Percentiles rank a stretch among this genome's conserved stretches.
Conservation (phyloP, 2,329 filamentous ascomycete species). For the Fonsecaea nubica region DNA sequence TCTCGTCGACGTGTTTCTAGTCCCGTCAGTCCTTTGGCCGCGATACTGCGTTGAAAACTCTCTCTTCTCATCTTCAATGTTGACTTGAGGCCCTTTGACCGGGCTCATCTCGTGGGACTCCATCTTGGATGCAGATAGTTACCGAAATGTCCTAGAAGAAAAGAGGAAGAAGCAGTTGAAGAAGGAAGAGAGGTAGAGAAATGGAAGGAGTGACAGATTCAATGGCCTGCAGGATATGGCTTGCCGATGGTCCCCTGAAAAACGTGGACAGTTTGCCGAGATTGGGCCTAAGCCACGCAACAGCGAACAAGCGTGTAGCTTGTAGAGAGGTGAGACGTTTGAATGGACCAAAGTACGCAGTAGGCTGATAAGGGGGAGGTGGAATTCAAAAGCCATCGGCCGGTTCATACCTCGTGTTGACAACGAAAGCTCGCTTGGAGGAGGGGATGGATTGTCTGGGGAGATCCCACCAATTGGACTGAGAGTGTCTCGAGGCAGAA, state of each 20-base stretch:
- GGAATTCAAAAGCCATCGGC: slow-evolving; percentile 1
- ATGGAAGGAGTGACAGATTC: background rate
- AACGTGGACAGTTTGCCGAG: slow-evolving; percentile 19
- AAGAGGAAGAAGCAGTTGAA: slow-evolving; percentile 1
- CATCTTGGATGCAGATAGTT: slow-evolving; percentile 13
- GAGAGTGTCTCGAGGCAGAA: background rate
- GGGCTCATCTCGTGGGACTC: slow-evolving; percentile 23
- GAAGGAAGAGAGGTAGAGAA: slow-evolving; percentile 12
- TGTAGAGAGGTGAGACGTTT: background rate
- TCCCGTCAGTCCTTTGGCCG: slow-evolving; percentile 24
- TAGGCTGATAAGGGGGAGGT: slow-evolving; percentile 9
- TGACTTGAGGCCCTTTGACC: slow-evolving; percentile 22
- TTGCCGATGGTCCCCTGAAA: slow-evolving; percentile 16
- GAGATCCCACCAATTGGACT: slow-evolving; percentile 8
- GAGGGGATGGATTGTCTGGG: background rate
- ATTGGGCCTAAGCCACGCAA: slow-evolving; percentile 11
- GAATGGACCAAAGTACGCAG: background rate
- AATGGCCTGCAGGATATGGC: slow-evolving; percentile 11
- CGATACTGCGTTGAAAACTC: slow-evolving; percentile 13
- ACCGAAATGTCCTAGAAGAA: background rate
- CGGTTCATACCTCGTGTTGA: slow-evolving; percentile 1
- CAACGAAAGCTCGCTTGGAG: background rate
- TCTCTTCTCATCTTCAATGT: slow-evolving; percentile 19
- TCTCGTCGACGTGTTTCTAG: slow-evolving; percentile 25
- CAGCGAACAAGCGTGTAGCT: background rate